Conservation (phyloP, 495 filamentous ascomycete species). For the Pseudoneurospora amorphoporcata region DNA sequence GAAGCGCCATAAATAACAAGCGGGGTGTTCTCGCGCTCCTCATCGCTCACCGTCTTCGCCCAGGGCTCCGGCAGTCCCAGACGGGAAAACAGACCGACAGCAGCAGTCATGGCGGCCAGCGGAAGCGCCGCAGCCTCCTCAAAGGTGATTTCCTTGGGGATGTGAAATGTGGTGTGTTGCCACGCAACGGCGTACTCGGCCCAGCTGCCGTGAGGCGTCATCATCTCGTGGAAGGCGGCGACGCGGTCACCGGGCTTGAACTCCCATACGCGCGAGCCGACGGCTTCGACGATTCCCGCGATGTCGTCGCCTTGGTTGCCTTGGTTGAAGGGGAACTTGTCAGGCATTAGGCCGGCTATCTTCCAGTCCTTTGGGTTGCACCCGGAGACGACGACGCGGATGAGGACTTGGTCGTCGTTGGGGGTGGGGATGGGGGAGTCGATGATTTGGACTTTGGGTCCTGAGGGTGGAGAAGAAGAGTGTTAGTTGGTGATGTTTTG, state of each 20-base stretch:
- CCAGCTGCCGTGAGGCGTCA: constrained; percentile 46
- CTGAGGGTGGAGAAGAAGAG: constrained; percentile 1
- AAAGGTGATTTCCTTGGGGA: constrained; percentile 53
- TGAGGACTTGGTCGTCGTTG: constrained; percentile 53
- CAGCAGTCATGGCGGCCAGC: constrained; percentile 65
- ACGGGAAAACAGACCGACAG: constrained; percentile 48
- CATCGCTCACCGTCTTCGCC: constrained; percentile 23
- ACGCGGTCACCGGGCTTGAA: constrained; percentile 62
- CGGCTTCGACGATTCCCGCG: constrained; percentile 53
- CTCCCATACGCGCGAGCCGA: constrained; percentile 50
- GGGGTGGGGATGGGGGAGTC: constrained; percentile 56
- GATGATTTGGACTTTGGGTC: constrained; percentile 47
- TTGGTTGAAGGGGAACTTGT: constrained; percentile 30
- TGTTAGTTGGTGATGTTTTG: neutral
- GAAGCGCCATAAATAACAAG: constrained; percentile 54
- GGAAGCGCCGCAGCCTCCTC: constrained; percentile 67
- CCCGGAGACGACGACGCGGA: constrained; percentile 56
- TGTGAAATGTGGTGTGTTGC: constrained; percentile 57
- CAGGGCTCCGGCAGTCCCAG: constrained; percentile 58
- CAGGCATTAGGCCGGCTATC: constrained; percentile 13
- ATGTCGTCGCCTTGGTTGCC: constrained; percentile 70
- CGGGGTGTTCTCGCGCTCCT: constrained; percentile 26
- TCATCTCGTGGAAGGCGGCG: constrained; percentile 54
- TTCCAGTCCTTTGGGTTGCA: constrained; percentile 83
- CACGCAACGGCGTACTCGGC: constrained; percentile 62